Conservation (phyloP, 2,329 filamentous ascomycete genomes). For the Fusarium sp. region DNA sequence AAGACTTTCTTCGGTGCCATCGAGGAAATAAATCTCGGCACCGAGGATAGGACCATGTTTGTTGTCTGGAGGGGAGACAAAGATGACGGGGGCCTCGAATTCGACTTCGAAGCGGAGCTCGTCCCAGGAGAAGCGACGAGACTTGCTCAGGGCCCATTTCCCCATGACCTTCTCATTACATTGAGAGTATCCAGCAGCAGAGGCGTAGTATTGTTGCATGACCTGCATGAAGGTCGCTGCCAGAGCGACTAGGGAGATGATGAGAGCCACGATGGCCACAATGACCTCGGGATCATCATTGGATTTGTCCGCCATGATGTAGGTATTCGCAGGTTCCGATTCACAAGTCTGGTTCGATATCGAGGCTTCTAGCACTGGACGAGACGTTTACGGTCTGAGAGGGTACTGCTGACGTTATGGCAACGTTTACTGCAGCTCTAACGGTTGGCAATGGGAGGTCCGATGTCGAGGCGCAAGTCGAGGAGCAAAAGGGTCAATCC, state of each 20-base stretch:
- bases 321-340: background rate
- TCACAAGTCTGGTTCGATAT: conserved; percentile 13
- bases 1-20: conserved; percentile 54
- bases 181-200: conserved; percentile 62
- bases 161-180: conserved; percentile 63
- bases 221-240: conserved; percentile 61
- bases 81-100: conserved; percentile 64
- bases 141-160: conserved; percentile 57
- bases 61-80: conserved; percentile 60
- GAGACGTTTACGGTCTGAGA: background rate
- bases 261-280: conserved; percentile 59
- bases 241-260: conserved; percentile 62
- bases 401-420: background rate
- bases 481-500: background rate
- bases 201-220: conserved; percentile 63
- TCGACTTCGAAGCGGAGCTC: conserved; percentile 64
- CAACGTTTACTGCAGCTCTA: background rate
- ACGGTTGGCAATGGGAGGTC: background rate
- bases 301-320: conserved; percentile 30
- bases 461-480: background rate
- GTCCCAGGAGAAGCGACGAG: conserved; percentile 54
- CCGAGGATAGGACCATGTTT: conserved; percentile 49
- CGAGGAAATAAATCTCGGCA: conserved; percentile 52
- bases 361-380: background rate
- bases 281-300: conserved; percentile 48